Evolutionary conservation across 78 protist species (phyloP).

Genomic region (Emiliania huxleyi): DNA sequence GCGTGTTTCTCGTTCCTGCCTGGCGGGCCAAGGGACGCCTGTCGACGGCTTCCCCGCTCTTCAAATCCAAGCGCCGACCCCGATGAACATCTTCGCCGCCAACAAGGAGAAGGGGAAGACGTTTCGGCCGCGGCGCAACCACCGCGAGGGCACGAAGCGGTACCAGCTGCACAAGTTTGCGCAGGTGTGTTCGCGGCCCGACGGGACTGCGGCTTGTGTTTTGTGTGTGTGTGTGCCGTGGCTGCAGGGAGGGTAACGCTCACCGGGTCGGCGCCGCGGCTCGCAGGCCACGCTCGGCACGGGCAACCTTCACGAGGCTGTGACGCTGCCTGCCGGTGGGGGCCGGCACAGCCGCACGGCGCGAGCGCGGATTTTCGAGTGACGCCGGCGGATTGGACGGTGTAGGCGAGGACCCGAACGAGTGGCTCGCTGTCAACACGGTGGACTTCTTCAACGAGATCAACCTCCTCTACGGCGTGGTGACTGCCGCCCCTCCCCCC

Average conservation of each 20-base stretch:
- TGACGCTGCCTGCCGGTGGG: conserved; percentile 90
- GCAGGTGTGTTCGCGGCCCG: not conserved
- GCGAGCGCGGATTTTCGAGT: too few relatives aligned
- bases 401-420: conserved; percentile 93
- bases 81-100: not conserved
- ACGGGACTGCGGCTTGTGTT: too few relatives aligned
- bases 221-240: too few relatives aligned
- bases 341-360: too few relatives aligned
- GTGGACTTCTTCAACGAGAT: conserved; percentile 97
- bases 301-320: conserved; percentile 75
- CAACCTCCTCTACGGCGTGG: conserved; percentile 90
- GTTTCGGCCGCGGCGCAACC: not conserved
- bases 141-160: conserved; percentile 39
- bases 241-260: too few relatives aligned
- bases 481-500: too few relatives aligned
- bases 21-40: too few relatives aligned
- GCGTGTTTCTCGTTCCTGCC: too few relatives aligned
- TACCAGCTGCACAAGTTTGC: conserved; percentile 38
- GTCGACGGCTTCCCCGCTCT: too few relatives aligned
- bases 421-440: conserved; percentile 96
- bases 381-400: too few relatives aligned
- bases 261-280: too few relatives aligned
- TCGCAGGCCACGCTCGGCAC: conserved; percentile 53
- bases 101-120: not conserved
- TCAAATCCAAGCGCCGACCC: too few relatives aligned